phyloP scores from a whole-genome alignment of 2,329 filamentous ascomycete genomes.

The Biscogniauxia sp. region DNA sequence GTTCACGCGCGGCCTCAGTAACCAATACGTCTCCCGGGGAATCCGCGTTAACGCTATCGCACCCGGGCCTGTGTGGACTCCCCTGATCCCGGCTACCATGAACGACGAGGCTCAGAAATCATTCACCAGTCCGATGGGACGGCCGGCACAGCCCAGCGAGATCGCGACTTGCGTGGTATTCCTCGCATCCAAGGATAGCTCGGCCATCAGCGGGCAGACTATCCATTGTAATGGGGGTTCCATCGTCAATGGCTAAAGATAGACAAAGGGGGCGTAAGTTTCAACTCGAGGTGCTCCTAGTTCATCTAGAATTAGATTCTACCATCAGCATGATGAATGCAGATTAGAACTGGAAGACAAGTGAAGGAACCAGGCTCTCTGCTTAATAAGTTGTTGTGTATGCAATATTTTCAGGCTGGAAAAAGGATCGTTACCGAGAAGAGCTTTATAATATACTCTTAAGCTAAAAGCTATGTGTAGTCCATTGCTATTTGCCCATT shows the following conservation, averaged over 20 bases:
- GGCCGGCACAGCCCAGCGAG: slow-evolving; percentile 77
- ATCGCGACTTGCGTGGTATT: slow-evolving; percentile 82
- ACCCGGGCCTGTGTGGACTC: slow-evolving; percentile 77
- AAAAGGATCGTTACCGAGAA: no score
- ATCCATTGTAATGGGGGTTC: slow-evolving; percentile 53
- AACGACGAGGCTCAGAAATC: slow-evolving; percentile 66
- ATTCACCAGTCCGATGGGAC: slow-evolving; percentile 72
- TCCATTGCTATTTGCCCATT: no score
- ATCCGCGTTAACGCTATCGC: slow-evolving; percentile 62
- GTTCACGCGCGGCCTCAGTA: slow-evolving; percentile 75
- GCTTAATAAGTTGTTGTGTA: no score
- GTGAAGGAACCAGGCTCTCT: no score
- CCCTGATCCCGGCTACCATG: slow-evolving; percentile 73
- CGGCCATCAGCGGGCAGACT: slow-evolving; percentile 69
- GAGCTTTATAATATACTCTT: no score
- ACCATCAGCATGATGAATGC: no score
- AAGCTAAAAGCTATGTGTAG: no score
- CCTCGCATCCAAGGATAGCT: slow-evolving; percentile 71
- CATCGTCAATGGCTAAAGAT: slow-evolving; percentile 45
- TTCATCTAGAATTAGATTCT: no score
- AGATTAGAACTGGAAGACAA: no score
- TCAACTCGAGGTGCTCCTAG: no score
- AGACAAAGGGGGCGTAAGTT: no score
- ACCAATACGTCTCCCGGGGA: slow-evolving; percentile 68
- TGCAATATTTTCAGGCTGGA: no score